Conservation (phyloP, 495 filamentous ascomycete species). For the Aspergillus cristatus region DNA sequence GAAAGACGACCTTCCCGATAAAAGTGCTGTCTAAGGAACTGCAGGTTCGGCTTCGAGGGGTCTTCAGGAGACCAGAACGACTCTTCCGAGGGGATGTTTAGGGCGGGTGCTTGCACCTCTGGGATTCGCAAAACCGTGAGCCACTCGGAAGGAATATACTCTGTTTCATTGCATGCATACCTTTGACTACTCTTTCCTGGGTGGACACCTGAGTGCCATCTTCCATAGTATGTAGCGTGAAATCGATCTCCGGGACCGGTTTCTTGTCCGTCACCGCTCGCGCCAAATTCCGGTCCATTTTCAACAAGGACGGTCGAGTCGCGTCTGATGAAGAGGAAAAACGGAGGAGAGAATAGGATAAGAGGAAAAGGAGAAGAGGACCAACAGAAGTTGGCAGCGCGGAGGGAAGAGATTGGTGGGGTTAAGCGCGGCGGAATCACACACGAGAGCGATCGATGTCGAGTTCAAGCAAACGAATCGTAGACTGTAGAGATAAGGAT, state of each 20-base stretch:
- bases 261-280: constrained; percentile 87
- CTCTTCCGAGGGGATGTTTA: constrained; percentile 79
- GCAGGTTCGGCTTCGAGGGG: constrained; percentile 78
- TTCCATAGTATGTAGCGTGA: constrained; percentile 95
- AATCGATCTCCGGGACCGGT: constrained; percentile 94
- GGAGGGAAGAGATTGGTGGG: too few relatives aligned
- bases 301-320: constrained; percentile 5
- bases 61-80: constrained; percentile 71
- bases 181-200: constrained; percentile 92
- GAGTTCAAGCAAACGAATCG: too few relatives aligned
- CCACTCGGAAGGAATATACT: not conserved
- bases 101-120: constrained; percentile 97
- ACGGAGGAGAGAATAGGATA: too few relatives aligned
- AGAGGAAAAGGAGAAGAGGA: too few relatives aligned
- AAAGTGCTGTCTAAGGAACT: constrained; percentile 95
- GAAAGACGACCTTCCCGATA: constrained; percentile 95
- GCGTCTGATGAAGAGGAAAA: too few relatives aligned
- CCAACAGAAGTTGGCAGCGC: too few relatives aligned
- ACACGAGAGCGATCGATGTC: too few relatives aligned
- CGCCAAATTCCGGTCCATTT: constrained; percentile 38
- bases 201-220: constrained; percentile 93
- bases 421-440: too few relatives aligned
- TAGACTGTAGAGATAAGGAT: not conserved
- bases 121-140: constrained; percentile 9
- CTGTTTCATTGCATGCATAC: constrained; percentile 37